Percentiles rank a stretch among this genome's conserved stretches.
Conservation (phyloP, 2,329 filamentous ascomycete genomes). For the Neonectria ditissima region DNA sequence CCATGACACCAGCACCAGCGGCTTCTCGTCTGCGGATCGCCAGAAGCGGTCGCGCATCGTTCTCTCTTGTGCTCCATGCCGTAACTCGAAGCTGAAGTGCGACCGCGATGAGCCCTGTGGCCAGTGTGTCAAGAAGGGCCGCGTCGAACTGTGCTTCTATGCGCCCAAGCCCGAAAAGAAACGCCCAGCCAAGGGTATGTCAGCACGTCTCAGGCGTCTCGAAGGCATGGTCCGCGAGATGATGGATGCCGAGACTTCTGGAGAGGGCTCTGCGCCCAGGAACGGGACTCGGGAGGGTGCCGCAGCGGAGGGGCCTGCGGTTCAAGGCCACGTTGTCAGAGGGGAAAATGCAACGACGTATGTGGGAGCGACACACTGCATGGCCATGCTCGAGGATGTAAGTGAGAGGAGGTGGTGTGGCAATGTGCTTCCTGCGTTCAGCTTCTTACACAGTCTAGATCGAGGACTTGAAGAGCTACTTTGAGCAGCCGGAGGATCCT, state of each 20-base stretch:
- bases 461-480: constrained; percentile 69
- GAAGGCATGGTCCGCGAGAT: constrained; percentile 69
- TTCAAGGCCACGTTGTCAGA: constrained; percentile 57
- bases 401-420: constrained; percentile 40
- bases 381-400: constrained; percentile 71
- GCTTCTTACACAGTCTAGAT: constrained; percentile 55
- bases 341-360: constrained; percentile 61
- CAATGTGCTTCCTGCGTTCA: too few species aligned
- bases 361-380: constrained; percentile 70
- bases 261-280: not conserved
- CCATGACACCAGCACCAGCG: constrained; percentile 39
- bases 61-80: constrained; percentile 65
- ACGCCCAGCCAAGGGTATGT: constrained; percentile 61
- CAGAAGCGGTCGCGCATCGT: constrained; percentile 62
- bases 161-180: constrained; percentile 58
- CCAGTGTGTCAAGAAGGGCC: constrained; percentile 64
- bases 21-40: constrained; percentile 34
- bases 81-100: constrained; percentile 67
- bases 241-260: constrained; percentile 56
- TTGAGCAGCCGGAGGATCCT: constrained; percentile 59
- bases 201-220: constrained; percentile 64
- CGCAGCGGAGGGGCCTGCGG: constrained; percentile 36
- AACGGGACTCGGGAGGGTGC: constrained; percentile 11
- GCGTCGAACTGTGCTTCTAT: constrained; percentile 60
- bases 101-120: constrained; percentile 64